Conservation (phyloP, 2,329 filamentous ascomycete species). For the Fonsecaea pedrosoi region DNA sequence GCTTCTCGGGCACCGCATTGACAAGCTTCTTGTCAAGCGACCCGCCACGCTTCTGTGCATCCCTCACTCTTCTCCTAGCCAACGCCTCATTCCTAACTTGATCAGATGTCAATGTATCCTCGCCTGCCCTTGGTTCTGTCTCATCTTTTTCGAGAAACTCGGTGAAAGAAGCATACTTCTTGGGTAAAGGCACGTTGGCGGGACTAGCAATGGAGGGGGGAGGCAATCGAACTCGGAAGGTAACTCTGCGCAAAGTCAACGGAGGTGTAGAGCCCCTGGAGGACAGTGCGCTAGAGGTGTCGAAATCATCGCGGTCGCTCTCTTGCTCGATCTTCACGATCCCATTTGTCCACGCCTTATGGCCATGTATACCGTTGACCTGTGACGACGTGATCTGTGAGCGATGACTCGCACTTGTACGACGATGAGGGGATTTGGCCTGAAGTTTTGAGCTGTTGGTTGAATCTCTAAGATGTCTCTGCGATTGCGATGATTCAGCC, state of each 20-base stretch:
- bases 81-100: slow-evolving; percentile 71
- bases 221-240: slow-evolving; percentile 60
- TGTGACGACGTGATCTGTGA: slow-evolving; percentile 10
- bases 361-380: slow-evolving; percentile 21
- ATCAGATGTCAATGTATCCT: slow-evolving; percentile 61
- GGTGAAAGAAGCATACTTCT: slow-evolving; percentile 61
- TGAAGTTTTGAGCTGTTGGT: slow-evolving; percentile 14
- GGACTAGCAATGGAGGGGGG: slow-evolving; percentile 60
- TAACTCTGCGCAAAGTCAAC: slow-evolving; percentile 45
- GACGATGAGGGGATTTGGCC: slow-evolving; percentile 22
- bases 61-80: slow-evolving; percentile 71
- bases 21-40: slow-evolving; percentile 60
- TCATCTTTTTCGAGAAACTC: slow-evolving; percentile 68
- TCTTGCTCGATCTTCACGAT: slow-evolving; percentile 24
- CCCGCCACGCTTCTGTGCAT: slow-evolving; percentile 76
- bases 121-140: slow-evolving; percentile 50
- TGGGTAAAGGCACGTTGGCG: slow-evolving; percentile 54
- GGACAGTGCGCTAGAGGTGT: slow-evolving; percentile 15
- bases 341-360: slow-evolving; percentile 19
- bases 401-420: slow-evolving; percentile 2
- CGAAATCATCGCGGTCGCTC: slow-evolving; percentile 18
- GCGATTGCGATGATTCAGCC: slow-evolving; percentile 14
- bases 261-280: slow-evolving; percentile 24
- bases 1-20: slow-evolving; percentile 68
- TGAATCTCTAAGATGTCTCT: slow-evolving; percentile 13